Base-by-base conservation (phyloP, 2,329 filamentous ascomycete genomes). In the Hymenoscyphus linearis region DNA sequence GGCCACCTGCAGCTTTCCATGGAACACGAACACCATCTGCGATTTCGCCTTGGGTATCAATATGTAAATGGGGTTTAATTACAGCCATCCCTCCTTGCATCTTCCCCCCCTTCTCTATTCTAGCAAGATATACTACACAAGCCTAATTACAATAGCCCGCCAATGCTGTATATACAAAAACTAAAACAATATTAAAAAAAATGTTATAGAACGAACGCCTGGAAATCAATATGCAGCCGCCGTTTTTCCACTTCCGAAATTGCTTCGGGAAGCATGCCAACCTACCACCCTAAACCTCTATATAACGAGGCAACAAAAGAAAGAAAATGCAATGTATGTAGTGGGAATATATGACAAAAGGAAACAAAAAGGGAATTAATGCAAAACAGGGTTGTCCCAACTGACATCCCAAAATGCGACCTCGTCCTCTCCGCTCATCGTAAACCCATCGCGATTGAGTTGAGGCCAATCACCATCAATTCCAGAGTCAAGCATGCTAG, bases 371-470 rank as follows among this genome's bases (percentile, higher is more conserved):
- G n/a, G 18, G 22, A 13, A 50, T 22, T 22, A 50, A 50, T 50
- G 44, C 44, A 50, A 25, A 12, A 22, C 22, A 50, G 44, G 44
- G 18, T 54, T 47, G 4, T 60, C 58, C 36, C 36, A 60, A 50
- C 53, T 60, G n/a, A 37, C n/a, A 12, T 37, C 55, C 59, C 54
- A 60, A 22, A 60, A 26, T 9, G 27, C 55, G 2, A 25, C 22
- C 14, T 60, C 55, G 6, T 59, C 55, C 18, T 55, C 52, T 18
- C 55, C 56, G 27, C 37, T 58, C 60, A 65, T 64, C 10, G 62
- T 64, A 50, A 65, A 65, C 3, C 64, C 64, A 59, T 65, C 61
- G 1, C 62, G 57, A 57, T 65, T 64, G 26, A 61, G 58, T 35
- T 63, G 57, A 14, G 62, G 52, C 59, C 59, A 60, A 55, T 64